These are phyloP conservation scores for Cercospora nicotianae DNA, from an alignment of 2,329 filamentous ascomycete genomes.

Conservation along the genomic window DNA sequence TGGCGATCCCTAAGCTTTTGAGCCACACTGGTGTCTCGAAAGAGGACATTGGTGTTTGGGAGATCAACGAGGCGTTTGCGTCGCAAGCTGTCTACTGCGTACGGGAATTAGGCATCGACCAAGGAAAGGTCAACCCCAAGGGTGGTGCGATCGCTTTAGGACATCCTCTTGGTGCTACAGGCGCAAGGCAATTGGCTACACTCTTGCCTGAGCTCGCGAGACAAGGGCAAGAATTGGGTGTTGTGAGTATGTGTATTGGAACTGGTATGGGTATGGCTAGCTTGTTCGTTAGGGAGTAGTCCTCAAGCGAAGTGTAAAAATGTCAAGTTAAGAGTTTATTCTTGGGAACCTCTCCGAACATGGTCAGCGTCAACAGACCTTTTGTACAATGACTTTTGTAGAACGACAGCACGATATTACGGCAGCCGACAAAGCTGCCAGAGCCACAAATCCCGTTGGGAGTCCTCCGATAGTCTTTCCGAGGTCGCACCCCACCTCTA, in stretches of 20 bases:
- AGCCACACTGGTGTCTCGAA: conserved; percentile 63
- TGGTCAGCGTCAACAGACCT: neutral
- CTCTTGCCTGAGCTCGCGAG: conserved; percentile 69
- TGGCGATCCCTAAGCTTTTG: conserved; percentile 84
- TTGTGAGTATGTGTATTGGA: conserved; percentile 80
- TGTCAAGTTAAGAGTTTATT: neutral
- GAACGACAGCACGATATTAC: neutral
- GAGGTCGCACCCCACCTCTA: conserved; percentile 1
- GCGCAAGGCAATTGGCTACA: conserved; percentile 75
- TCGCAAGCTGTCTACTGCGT: conserved; percentile 69
- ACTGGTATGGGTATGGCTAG: conserved; percentile 56
- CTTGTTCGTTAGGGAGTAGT: conserved; percentile 51
- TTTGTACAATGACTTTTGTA: neutral
- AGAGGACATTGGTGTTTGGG: conserved; percentile 78
- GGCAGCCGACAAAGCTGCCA: neutral
- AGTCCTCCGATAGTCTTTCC: neutral
- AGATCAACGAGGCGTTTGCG: conserved; percentile 83
- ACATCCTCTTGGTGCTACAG: conserved; percentile 86
- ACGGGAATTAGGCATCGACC: conserved; percentile 66
- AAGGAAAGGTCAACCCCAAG: conserved; percentile 80
- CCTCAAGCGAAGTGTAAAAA: neutral
- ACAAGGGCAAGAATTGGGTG: conserved; percentile 70
- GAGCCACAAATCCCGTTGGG: neutral
- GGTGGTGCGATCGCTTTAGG: conserved; percentile 93
- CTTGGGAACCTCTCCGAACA: neutral